phyloP scores from a whole-genome alignment of 2,329 filamentous ascomycete genomes.

The Colletotrichum sp. region DNA sequence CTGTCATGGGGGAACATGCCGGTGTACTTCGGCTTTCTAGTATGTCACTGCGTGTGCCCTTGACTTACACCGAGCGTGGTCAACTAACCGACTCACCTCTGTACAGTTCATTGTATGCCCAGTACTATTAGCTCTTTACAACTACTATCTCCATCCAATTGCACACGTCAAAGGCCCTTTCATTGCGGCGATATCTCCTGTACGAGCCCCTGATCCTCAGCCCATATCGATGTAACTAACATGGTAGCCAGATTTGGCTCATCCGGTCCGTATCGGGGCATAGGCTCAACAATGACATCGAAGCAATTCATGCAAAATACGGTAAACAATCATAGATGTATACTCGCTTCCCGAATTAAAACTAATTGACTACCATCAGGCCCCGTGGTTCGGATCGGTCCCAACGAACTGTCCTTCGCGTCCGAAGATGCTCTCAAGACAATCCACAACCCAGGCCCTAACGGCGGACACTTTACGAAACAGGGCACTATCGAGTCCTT shows the following conservation, averaged over 20 bases:
- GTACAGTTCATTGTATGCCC: not conserved
- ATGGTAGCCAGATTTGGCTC: not conserved
- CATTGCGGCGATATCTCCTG: not conserved
- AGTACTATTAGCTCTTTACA: not conserved
- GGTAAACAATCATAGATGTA: not conserved
- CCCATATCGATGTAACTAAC: not conserved
- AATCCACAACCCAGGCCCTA: not conserved
- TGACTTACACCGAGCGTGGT: not conserved
- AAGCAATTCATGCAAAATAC: not conserved
- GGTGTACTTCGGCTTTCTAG: not conserved
- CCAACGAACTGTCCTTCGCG: slow-evolving; percentile 1
- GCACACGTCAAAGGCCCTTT: not conserved
- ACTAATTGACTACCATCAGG: not conserved
- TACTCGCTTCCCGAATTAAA: not conserved
- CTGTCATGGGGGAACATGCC: not conserved
- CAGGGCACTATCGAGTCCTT: not conserved
- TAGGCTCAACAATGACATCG: slow-evolving; percentile 4
- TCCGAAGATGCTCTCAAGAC: slow-evolving; percentile 1
- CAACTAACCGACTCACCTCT: not conserved
- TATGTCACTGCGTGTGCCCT: not conserved
- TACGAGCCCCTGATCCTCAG: not conserved
- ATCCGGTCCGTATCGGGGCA: not conserved
- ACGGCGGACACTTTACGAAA: slow-evolving; percentile 1
- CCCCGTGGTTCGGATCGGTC: not conserved
- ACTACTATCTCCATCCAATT: not conserved